Evolutionary conservation across 345 rosid species (phyloP).

Genomic region (Anastatica hierochuntica): DNA sequence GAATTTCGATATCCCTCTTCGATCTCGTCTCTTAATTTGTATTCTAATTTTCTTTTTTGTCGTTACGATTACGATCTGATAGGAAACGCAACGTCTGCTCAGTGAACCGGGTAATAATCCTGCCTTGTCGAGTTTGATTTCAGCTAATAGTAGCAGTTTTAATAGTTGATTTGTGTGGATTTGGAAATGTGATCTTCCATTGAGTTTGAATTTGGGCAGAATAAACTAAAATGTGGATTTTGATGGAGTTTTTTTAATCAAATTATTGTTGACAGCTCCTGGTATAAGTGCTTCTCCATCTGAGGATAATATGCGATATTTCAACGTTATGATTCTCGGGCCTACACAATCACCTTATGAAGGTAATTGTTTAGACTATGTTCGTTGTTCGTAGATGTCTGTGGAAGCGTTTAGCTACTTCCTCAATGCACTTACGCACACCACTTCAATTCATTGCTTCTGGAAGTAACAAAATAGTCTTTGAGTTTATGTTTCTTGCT

Average conservation of each 20-base stretch:
- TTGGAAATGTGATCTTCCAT: conserved; percentile 5
- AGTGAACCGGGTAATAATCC: conserved; percentile 75
- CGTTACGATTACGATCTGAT: conserved; percentile 22
- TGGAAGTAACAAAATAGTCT: neutral
- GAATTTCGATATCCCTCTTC: neutral
- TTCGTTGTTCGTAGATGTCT: neutral
- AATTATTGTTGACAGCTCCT: conserved; percentile 53
- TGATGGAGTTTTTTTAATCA: neutral
- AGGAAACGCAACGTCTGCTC: conserved; percentile 99
- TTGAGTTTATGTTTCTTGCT: neutral
- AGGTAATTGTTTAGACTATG: conserved; percentile 36
- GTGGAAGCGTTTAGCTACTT: neutral
- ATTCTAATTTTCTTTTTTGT: neutral
- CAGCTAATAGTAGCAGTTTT: neutral
- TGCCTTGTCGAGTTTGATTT: neutral
- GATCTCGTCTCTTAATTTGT: neutral
- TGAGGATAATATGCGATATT: conserved; percentile 92
- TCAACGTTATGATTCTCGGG: conserved; percentile 95
- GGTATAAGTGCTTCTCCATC: conserved; percentile 98
- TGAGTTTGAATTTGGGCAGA: too few relatives aligned
- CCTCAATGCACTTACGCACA: too few relatives aligned
- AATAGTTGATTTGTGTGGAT: neutral
- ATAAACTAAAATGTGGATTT: neutral
- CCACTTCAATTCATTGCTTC: neutral
- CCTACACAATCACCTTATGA: conserved; percentile 95